Conservation (phyloP, 108 stramenopile species). For the Mediolabrus comicus region DNA sequence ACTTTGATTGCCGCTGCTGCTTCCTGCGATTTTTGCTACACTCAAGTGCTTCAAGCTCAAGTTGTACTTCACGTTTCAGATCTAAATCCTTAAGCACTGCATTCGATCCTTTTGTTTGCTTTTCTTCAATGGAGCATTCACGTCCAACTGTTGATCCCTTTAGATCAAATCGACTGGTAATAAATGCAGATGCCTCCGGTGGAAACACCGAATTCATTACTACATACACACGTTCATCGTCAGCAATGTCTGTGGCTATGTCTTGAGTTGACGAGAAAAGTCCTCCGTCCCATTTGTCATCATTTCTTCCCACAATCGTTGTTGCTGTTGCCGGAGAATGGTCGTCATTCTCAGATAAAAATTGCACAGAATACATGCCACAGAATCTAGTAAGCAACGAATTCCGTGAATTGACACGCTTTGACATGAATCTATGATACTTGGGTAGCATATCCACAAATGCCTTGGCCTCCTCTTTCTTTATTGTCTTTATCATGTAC, state of each 20-base stretch:
- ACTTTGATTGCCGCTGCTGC: not conserved
- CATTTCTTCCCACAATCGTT: too few relatives aligned
- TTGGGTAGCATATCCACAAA: constrained; percentile 73
- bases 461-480: constrained; percentile 72
- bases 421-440: constrained; percentile 73
- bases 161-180: constrained; percentile 84
- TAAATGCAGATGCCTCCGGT: constrained; percentile 58
- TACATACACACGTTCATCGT: constrained; percentile 62
- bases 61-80: constrained; percentile 65
- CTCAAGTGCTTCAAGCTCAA: not conserved
- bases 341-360: constrained; percentile 32
- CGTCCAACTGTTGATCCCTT: constrained; percentile 88
- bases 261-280: constrained; percentile 32
- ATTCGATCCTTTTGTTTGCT: constrained; percentile 53
- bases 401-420: constrained; percentile 49
- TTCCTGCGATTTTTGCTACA: not conserved
- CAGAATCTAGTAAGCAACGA: constrained; percentile 82
- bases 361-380: constrained; percentile 79
- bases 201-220: constrained; percentile 91
- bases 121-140: constrained; percentile 74
- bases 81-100: constrained; percentile 86
- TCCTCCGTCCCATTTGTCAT: constrained; percentile 70
- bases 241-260: not conserved
- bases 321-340: constrained; percentile 48
- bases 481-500: constrained; percentile 90